Evolutionary conservation across 2,329 filamentous ascomycete genomes (phyloP), one percentile per base, ranked within the genome.

Genomic region (Aspergillus sp.): DNA sequence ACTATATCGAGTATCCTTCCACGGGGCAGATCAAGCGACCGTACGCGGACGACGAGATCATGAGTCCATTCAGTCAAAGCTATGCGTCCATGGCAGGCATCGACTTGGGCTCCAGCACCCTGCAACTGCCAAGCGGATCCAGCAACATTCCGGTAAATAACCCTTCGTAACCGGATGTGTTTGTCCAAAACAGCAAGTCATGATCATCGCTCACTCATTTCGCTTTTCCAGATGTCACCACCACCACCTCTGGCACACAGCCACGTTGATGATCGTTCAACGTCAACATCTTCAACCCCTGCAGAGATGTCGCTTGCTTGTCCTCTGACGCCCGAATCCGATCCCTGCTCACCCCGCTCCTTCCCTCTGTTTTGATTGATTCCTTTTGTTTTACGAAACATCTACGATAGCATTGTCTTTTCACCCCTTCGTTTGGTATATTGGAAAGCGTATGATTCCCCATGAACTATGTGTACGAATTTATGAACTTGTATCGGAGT

Each of bases 1-100:
- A 71, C 41, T 71, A 74, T 53, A 57, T 62, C 17, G 39, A 42
- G 17, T n/a, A 20, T 42, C 41, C 23, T 22, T 13, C 30, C 6
- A 67, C 69, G 25, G 69, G 66, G 47, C 68, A 70, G 33, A 66
- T 73, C 50, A 83, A 81, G 68, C 73, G 71, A 57, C 55, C 59
- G 57, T 76, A 77, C 60, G 69, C 71, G 48, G 79, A 81, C 44
- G 77, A 81, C 45, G 71, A 73, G 43, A 74, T 79, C 47, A 74
- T 80, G 48, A 79, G 75, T 60, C 79, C 79, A 1, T 82, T 82
- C 62, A 76, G 75, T 58, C 77, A 81, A 67, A 80, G 76, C 64
- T 83, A 82, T 61, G 76, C 78, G 19, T 74, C 77, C 7, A 78
- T 82, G 72, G 75, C 72, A 48, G 77, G 75, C 41, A 78, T 81